Conservation (phyloP, 2,329 filamentous ascomycete genomes). For the Mycogone perniciosa region DNA sequence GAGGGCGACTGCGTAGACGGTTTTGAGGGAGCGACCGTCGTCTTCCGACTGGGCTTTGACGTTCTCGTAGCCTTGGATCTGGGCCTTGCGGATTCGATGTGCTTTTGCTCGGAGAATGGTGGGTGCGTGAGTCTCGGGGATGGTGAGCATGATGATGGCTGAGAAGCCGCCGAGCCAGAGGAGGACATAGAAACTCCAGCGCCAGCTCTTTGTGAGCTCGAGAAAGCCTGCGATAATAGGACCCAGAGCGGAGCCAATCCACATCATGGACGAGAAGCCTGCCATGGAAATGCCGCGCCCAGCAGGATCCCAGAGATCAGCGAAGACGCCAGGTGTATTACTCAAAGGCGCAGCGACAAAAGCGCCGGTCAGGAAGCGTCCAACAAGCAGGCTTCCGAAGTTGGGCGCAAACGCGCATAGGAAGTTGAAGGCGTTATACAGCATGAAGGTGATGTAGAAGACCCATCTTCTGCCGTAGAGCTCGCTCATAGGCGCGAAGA, state of each 20-base stretch:
- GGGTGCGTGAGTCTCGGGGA: conserved; percentile 51
- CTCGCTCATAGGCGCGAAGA: conserved; percentile 53
- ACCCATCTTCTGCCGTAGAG: conserved; percentile 50
- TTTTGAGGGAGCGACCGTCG: conserved; percentile 32
- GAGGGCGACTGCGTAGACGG: conserved; percentile 46
- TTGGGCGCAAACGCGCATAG: conserved; percentile 50
- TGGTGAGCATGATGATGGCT: conserved; percentile 44
- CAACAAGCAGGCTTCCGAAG: conserved; percentile 45
- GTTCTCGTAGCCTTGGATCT: conserved; percentile 46
- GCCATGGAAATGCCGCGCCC: conserved; percentile 50
- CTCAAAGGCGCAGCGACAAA: conserved; percentile 46
- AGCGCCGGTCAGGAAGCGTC: conserved; percentile 49
- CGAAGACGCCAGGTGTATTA: conserved; percentile 45
- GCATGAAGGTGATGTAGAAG: conserved; percentile 42
- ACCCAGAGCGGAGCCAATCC: conserved; percentile 46
- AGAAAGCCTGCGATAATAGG: conserved; percentile 52
- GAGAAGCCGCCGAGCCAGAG: conserved; percentile 37
- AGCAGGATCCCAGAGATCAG: conserved; percentile 46
- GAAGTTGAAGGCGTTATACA: conserved; percentile 46
- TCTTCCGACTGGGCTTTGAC: conserved; percentile 45
- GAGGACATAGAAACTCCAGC: conserved; percentile 46
- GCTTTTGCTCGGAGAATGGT: conserved; percentile 49
- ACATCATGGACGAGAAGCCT: conserved; percentile 46
- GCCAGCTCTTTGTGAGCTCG: conserved; percentile 47
- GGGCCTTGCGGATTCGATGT: conserved; percentile 39